These are phyloP conservation scores for Garcia nutans DNA, from an alignment of 345 rosid genomes.

Conservation along the genomic window DNA sequence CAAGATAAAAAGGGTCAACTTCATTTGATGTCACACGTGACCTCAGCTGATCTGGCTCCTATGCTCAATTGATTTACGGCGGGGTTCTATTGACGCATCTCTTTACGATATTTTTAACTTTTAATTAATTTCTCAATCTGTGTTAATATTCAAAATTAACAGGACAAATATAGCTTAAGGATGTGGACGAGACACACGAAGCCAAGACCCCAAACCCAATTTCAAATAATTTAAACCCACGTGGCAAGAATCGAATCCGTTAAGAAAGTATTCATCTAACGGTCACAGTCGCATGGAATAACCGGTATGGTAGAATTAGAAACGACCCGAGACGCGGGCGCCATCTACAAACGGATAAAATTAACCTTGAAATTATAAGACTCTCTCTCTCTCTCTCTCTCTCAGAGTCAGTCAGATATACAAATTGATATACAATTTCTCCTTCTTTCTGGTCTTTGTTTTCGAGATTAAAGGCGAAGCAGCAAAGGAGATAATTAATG, in stretches of 20 bases:
- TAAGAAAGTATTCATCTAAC: constrained; percentile 13
- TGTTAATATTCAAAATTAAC: no score
- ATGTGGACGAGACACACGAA: neutral
- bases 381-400: no score
- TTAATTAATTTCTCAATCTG: no score
- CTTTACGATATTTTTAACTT: no score
- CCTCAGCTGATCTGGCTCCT: neutral
- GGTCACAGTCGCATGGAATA: neutral
- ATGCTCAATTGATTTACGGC: neutral
- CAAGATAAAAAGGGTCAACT: neutral
- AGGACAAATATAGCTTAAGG: neutral
- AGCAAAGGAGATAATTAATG: constrained; percentile 32
- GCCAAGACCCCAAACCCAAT: neutral
- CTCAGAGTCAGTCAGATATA: no score
- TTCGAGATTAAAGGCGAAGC: neutral
- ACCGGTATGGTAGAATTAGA: neutral
- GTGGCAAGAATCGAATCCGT: constrained; percentile 14
- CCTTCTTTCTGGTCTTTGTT: neutral
- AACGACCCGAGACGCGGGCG: neutral
- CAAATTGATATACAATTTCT: no score
- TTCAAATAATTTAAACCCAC: neutral
- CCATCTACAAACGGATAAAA: neutral
- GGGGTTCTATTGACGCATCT: neutral
- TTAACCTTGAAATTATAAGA: no score
- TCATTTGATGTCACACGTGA: constrained; percentile 5